These are phyloP conservation scores for Spathaspora hagerdaliae DNA, from an alignment of 805 yeast genomes.

Conservation along the genomic window DNA sequence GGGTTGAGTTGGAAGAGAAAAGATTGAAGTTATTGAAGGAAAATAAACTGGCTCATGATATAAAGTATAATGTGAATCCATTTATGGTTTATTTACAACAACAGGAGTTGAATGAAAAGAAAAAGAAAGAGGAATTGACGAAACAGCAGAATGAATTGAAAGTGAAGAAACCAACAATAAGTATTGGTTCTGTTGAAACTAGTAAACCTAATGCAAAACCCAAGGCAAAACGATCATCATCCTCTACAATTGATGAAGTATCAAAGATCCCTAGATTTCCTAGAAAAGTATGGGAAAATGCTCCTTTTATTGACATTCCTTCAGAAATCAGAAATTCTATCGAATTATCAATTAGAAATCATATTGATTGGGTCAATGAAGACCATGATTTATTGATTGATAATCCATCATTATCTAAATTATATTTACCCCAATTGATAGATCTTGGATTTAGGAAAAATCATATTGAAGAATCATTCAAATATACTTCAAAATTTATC, in stretches of 20 bases:
- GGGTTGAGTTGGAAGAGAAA: constrained; percentile 68
- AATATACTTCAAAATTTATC: constrained; percentile 47
- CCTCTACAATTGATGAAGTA: neutral
- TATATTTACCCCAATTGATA: constrained; percentile 7
- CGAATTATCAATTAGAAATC: constrained; percentile 56
- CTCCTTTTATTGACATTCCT: constrained; percentile 66
- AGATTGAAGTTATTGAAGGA: constrained; percentile 47
- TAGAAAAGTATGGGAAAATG: constrained; percentile 64
- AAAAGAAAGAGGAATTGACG: constrained; percentile 44
- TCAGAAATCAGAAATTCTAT: constrained; percentile 59
- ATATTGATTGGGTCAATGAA: constrained; percentile 49
- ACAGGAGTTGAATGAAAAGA: constrained; percentile 39
- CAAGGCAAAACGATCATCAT: neutral
- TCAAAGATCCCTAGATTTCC: constrained; percentile 29
- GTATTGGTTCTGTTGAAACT: constrained; percentile 29
- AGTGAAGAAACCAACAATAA: constrained; percentile 41
- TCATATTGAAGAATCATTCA: constrained; percentile 71
- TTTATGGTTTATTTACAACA: constrained; percentile 64
- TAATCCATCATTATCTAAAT: neutral
- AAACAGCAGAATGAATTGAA: constrained; percentile 49
- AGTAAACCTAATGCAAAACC: constrained; percentile 2
- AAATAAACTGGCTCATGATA: constrained; percentile 46
- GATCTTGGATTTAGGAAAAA: constrained; percentile 62
- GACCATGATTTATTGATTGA: constrained; percentile 10
- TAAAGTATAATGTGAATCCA: constrained; percentile 68